Evolutionary conservation across 768 basidiomycete genomes (phyloP), one percentile per base, ranked within the genome.

Genomic region (Imleria badia): DNA sequence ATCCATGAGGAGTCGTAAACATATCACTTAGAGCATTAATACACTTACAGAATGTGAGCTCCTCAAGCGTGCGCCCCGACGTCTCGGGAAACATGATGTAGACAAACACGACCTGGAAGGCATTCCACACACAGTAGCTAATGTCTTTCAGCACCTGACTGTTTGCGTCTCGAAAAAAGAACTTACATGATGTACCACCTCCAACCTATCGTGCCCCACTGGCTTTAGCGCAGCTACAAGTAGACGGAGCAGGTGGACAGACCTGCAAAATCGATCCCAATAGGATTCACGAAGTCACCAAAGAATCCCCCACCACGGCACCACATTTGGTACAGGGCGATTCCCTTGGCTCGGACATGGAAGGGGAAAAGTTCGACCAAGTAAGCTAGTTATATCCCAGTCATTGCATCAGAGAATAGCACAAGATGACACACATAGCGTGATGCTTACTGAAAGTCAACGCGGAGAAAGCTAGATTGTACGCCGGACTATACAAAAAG

Each of bases 341-440:
- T 78, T 36, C 85, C 85, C 64, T 78, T 80, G 1, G 85, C 77
- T 50, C 85, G 81, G 26, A 77, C 76, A 54, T 82, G 79, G 69
- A 75, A 86, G 0, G 85, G 85, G 75, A 86, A 86, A 31, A 87
- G 64, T 60, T 86, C 85, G n/a, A 86, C 83, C 55, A 85, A 67
- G 75, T 75, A 86, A 5, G 84, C 83, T 83, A 59, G 33, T 38
- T 17, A 26, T 22, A n/a, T 7, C 62, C 23, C 22, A 19, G 15
- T 8, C 26, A 2, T 15, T 26, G 26, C 12, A 14, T 56, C 39
- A 50, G 29, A 15, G n/a, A 3, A 20, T 22, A 2, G 36, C 17
- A 11, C 14, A n/a, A 23, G 12, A 4, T 26, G 10, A 35, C 8
- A 26, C 17, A 1, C n/a, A 34, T 9, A 17, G 26, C 13, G 1